Evolutionary conservation across 345 rosid genomes (phyloP).

Genomic region (Rhizophora apiculata): DNA sequence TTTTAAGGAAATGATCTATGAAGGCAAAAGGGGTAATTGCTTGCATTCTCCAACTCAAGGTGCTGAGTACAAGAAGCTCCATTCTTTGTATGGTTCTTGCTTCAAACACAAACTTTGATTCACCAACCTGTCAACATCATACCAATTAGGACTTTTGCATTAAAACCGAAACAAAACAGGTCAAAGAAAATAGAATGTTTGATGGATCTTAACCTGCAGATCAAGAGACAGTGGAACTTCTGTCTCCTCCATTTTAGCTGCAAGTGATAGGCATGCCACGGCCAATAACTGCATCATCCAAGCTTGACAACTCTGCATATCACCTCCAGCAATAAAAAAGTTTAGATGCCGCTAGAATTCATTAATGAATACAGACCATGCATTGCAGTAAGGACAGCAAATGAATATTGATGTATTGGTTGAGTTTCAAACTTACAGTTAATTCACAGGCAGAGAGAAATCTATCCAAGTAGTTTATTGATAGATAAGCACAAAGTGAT

Average conservation of each 20-base stretch:
- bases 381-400: background rate
- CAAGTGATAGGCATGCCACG: constrained; percentile 72
- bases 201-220: constrained; percentile 48
- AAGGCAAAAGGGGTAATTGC: constrained; percentile 67
- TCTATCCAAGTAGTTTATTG: constrained; percentile 71
- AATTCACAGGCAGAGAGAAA: constrained; percentile 61
- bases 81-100: constrained; percentile 63
- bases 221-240: constrained; percentile 56
- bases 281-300: constrained; percentile 71
- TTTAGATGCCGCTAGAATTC: constrained; percentile 6
- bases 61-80: constrained; percentile 71
- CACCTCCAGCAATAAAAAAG: background rate
- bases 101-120: constrained; percentile 58
- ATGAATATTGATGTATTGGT: background rate
- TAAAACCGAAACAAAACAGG: background rate
- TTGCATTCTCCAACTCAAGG: constrained; percentile 73
- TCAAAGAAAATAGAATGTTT: background rate
- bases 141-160: constrained; percentile 3
- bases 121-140: constrained; percentile 38
- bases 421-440: constrained; percentile 44
- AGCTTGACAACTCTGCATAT: constrained; percentile 52
- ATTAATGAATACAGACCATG: background rate
- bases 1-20: constrained; percentile 51
- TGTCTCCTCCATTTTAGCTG: constrained; percentile 76
- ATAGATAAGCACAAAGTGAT: constrained; percentile 55